phyloP scores from a whole-genome alignment of 208 protist species.

The Acanthamoeba royreba region DNA sequence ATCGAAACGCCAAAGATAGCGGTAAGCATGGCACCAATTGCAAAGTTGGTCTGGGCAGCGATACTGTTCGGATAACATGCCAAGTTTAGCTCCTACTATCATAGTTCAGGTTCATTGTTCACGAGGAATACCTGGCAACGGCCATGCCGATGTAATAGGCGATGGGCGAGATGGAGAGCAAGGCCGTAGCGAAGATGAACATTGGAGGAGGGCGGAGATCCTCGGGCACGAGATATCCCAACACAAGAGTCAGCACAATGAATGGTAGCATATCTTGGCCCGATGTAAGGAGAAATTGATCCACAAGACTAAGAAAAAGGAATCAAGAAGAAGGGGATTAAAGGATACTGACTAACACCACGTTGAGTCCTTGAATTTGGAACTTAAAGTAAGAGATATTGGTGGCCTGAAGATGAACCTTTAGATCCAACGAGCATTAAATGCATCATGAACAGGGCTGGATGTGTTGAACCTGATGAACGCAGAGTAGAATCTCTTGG shows the following conservation, averaged over 20 bases:
- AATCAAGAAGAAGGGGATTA: neutral
- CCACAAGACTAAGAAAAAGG: neutral
- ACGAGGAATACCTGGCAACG: slow-evolving; percentile 5
- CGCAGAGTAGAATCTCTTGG: neutral
- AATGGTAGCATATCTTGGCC: slow-evolving; percentile 36
- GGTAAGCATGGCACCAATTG: slow-evolving; percentile 79
- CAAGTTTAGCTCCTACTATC: neutral
- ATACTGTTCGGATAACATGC: neutral
- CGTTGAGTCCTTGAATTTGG: slow-evolving; percentile 67
- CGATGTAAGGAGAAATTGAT: neutral
- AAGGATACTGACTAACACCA: slow-evolving; percentile 61
- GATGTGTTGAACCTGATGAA: too few relatives aligned
- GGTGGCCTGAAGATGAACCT: slow-evolving; percentile 48
- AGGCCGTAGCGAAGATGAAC: slow-evolving; percentile 52
- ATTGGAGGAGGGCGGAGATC: neutral
- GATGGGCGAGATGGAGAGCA: slow-evolving; percentile 76
- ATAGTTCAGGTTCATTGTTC: neutral
- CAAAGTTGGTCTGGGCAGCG: slow-evolving; percentile 78
- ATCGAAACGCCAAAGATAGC: slow-evolving; percentile 83
- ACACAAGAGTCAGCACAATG: slow-evolving; percentile 56
- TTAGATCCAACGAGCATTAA: too few relatives aligned
- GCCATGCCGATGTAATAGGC: slow-evolving; percentile 78
- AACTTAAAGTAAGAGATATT: slow-evolving; percentile 74
- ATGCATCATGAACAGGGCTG: too few relatives aligned
- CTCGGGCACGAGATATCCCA: slow-evolving; percentile 47